phyloP scores from a whole-genome alignment of 2,329 filamentous ascomycete genomes.

The Cucurbitaria berberidis region DNA sequence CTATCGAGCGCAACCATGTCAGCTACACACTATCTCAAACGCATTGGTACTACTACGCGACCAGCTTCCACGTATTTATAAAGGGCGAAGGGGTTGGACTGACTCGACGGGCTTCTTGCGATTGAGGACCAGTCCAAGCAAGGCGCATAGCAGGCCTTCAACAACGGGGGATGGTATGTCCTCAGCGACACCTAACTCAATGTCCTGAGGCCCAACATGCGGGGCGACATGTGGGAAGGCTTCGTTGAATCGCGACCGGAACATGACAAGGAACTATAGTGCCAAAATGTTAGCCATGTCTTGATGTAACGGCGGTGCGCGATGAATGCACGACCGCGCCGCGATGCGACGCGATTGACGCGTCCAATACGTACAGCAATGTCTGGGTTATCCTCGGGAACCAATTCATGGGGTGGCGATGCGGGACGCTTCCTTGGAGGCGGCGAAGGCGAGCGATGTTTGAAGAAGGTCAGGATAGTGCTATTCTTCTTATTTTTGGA shows the following conservation, averaged over 20 bases:
- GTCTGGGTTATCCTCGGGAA: slow-evolving; percentile 86
- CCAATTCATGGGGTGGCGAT: slow-evolving; percentile 89
- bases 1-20: slow-evolving; percentile 58
- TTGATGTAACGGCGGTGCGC: slow-evolving; percentile 33
- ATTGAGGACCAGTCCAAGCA: slow-evolving; percentile 88
- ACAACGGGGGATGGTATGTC: slow-evolving; percentile 79
- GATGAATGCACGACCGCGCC: slow-evolving; percentile 24
- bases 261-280: slow-evolving; percentile 93
- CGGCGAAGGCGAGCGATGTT: slow-evolving; percentile 51
- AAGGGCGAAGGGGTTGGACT: slow-evolving; percentile 50
- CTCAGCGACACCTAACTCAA: slow-evolving; percentile 85
- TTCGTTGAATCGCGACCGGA: slow-evolving; percentile 89
- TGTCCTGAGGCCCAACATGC: slow-evolving; percentile 92
- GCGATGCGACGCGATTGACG: slow-evolving; percentile 48
- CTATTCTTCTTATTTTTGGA: slow-evolving; percentile 46
- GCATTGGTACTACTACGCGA: slow-evolving; percentile 24
- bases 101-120: slow-evolving; percentile 99
- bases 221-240: slow-evolving; percentile 85
- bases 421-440: slow-evolving; percentile 76
- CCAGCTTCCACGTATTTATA: slow-evolving; percentile 12
- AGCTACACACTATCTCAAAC: slow-evolving; percentile 17
- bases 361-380: slow-evolving; percentile 76
- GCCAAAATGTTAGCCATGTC: slow-evolving; percentile 39
- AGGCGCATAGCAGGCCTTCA: slow-evolving; percentile 86
- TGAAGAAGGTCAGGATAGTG: slow-evolving; percentile 48